Conservation (phyloP, 163 green algal genomes). For the Coccomyxa subellipsoidea region DNA sequence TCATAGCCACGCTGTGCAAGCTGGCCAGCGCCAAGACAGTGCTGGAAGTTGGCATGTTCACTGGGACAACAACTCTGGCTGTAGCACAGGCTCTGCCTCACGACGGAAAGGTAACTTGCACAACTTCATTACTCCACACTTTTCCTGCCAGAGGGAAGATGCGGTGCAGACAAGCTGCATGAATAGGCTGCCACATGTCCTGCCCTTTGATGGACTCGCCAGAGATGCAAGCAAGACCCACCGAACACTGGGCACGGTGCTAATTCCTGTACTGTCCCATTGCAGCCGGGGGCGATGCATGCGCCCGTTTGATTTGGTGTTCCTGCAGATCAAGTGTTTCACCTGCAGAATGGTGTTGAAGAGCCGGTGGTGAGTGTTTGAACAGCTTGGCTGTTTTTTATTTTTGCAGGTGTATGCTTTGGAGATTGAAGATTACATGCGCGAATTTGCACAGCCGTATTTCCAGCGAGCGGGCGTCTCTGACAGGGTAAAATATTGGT, state of each 20-base stretch:
- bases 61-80: conserved; percentile 44
- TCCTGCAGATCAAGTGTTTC: too few relatives aligned
- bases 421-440: conserved; percentile 53
- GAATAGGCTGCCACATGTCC: too few relatives aligned
- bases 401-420: conserved; percentile 39
- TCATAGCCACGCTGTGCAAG: conserved; percentile 38
- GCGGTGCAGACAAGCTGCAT: too few relatives aligned
- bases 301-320: too few relatives aligned
- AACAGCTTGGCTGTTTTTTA: not conserved
- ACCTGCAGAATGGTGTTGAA: too few relatives aligned
- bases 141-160: too few relatives aligned
- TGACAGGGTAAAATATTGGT: conserved; percentile 15
- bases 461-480: conserved; percentile 38
- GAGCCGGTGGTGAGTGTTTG: not conserved
- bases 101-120: conserved; percentile 37
- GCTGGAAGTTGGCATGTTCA: conserved; percentile 60
- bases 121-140: too few relatives aligned
- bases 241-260: too few relatives aligned
- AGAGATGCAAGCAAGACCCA: too few relatives aligned
- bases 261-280: too few relatives aligned
- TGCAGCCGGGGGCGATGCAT: too few relatives aligned
- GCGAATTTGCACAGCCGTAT: conserved; percentile 35
- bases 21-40: conserved; percentile 44
- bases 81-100: conserved; percentile 44
- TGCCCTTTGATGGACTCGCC: too few relatives aligned